Evolutionary conservation across 2,329 filamentous ascomycete genomes (phyloP).

Genomic region (Calycina marina): DNA sequence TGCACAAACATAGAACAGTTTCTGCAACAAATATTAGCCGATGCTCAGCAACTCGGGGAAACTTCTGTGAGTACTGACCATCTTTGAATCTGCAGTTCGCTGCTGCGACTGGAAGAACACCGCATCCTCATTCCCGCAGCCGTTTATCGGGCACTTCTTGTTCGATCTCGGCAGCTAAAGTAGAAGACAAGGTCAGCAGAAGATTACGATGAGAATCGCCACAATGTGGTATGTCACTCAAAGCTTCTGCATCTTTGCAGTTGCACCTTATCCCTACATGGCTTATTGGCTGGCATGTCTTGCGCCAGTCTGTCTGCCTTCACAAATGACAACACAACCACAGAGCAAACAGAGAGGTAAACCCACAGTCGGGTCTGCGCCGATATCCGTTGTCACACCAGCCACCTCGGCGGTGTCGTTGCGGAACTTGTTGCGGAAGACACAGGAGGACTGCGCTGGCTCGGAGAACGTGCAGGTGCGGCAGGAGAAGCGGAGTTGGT

Average conservation of each 20-base stretch:
- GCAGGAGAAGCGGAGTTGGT: constrained; percentile 86
- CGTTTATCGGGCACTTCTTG: constrained; percentile 69
- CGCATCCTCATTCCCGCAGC: constrained; percentile 72
- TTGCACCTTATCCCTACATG: constrained; percentile 1
- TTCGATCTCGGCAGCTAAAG: constrained; percentile 79
- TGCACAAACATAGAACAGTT: constrained; percentile 90
- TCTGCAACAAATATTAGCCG: constrained; percentile 33
- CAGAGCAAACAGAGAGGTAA: constrained; percentile 32
- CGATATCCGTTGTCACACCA: constrained; percentile 93
- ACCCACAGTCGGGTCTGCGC: constrained; percentile 97
- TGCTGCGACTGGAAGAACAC: constrained; percentile 99
- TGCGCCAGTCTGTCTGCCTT: constrained; percentile 9
- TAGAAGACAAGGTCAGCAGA: constrained; percentile 26
- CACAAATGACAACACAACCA: constrained; percentile 30
- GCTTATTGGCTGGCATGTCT: constrained; percentile 4
- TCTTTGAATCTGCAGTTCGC: constrained; percentile 90
- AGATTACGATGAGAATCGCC: constrained; percentile 8
- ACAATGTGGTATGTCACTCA: too few relatives aligned
- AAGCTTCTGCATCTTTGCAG: constrained; percentile 4
- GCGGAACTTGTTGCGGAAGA: constrained; percentile 89
- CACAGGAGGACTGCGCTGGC: constrained; percentile 72
- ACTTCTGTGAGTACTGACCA: constrained; percentile 49
- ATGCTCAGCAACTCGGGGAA: not conserved
- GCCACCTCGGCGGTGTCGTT: constrained; percentile 88
- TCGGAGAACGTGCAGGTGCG: constrained; percentile 90